phyloP scores from a whole-genome alignment of 768 basidiomycete genomes.

The Boletus coccyginus region DNA sequence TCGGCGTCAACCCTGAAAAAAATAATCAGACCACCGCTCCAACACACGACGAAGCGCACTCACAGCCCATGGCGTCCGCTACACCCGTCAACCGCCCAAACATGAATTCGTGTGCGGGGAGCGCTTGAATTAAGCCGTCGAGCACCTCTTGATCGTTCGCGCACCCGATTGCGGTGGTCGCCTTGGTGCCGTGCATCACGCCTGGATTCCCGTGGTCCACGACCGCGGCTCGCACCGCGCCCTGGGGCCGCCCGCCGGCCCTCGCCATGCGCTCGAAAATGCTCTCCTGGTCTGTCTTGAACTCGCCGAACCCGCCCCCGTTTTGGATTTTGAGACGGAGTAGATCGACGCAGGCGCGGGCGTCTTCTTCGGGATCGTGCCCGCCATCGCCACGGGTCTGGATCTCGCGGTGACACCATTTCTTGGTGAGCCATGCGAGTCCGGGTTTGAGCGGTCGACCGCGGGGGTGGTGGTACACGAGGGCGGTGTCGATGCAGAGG shows the following conservation, averaged over 20 bases:
- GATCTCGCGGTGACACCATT: slow-evolving; percentile 89
- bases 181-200: slow-evolving; percentile 83
- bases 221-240: slow-evolving; percentile 57
- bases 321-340: slow-evolving; percentile 76
- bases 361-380: slow-evolving; percentile 95
- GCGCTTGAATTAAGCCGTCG: slow-evolving; percentile 57
- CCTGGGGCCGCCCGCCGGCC: slow-evolving; percentile 40
- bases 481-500: slow-evolving; percentile 85
- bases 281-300: slow-evolving; percentile 78
- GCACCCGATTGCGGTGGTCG: slow-evolving; percentile 74
- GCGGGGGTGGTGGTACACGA: slow-evolving; percentile 89
- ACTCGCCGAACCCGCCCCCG: slow-evolving; percentile 82
- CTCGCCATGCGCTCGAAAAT: slow-evolving; percentile 85
- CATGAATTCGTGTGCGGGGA: slow-evolving; percentile 70
- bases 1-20: slow-evolving; percentile 59
- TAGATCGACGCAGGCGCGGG: slow-evolving; percentile 82
- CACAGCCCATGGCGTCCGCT: slow-evolving; percentile 81
- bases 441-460: slow-evolving; percentile 93
- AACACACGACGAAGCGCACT: slow-evolving; percentile 25
- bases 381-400: slow-evolving; percentile 82
- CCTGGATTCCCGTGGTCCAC: slow-evolving; percentile 84
- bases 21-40: background rate
- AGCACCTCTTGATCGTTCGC: slow-evolving; percentile 75
- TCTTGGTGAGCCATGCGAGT: slow-evolving; percentile 94
- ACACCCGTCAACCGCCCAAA: slow-evolving; percentile 84